A percentile compares a stretch with the other conserved stretches of the same genome.
These are phyloP conservation scores for Boletus reticuloceps DNA, from an alignment of 768 basidiomycete genomes.

Conservation along the genomic window DNA sequence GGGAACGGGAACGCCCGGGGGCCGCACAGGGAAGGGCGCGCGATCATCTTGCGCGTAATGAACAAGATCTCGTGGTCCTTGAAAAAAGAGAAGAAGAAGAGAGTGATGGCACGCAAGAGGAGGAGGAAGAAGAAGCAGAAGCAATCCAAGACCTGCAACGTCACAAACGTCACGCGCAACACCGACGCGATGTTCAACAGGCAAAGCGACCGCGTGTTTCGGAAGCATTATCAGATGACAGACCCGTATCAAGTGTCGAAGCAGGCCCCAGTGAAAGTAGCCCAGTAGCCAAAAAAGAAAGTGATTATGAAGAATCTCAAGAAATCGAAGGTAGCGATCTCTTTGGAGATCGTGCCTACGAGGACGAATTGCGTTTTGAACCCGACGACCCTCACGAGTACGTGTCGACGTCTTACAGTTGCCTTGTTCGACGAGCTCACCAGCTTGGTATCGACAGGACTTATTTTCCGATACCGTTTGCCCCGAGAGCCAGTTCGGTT, in stretches of 20 bases:
- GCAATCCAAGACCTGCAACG: background rate
- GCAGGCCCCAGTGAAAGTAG: background rate
- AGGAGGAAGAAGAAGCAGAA: background rate
- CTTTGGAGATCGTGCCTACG: slow-evolving; percentile 21
- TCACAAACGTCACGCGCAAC: slow-evolving; percentile 14
- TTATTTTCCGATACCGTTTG: background rate
- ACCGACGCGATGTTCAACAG: background rate
- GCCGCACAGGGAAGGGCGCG: background rate
- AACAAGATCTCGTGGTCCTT: background rate
- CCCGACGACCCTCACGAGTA: slow-evolving; percentile 8
- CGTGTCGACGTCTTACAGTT: background rate
- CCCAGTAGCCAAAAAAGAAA: background rate
- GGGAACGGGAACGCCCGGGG: background rate
- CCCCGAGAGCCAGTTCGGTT: background rate
- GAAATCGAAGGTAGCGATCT: slow-evolving; percentile 17
- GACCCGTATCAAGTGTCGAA: background rate
- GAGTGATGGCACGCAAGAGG: background rate
- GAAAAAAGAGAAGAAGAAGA: slow-evolving; percentile 5
- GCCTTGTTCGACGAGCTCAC: background rate
- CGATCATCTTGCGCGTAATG: background rate
- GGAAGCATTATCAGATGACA: background rate
- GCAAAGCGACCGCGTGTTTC: slow-evolving; percentile 17
- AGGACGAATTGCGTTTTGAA: background rate
- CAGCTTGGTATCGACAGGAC: background rate
- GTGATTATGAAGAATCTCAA: background rate